Conservation (phyloP, 495 filamentous ascomycete genomes). For the Hyaloscypha variabilis region DNA sequence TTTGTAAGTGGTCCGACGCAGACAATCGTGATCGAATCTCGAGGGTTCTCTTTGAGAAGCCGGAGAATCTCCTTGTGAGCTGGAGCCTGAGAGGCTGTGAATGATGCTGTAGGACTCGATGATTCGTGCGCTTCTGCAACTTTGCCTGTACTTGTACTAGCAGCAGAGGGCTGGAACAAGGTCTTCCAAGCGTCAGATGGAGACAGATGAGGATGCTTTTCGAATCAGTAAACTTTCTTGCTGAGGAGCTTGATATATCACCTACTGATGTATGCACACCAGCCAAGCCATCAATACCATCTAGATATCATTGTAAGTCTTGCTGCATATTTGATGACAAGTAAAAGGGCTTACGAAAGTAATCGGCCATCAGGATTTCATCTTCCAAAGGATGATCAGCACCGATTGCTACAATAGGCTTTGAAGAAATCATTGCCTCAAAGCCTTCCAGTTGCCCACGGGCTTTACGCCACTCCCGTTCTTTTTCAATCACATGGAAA, state of each 20-base stretch:
- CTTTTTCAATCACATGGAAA: conserved; percentile 91
- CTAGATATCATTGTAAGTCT: conserved; percentile 43
- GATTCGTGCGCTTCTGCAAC: conserved; percentile 36
- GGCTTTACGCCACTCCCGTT: conserved; percentile 78
- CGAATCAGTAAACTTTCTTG: conserved; percentile 9
- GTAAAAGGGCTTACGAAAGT: conserved; percentile 71
- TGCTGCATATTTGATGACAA: not conserved
- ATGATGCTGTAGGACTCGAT: conserved; percentile 50
- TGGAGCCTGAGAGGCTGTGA: conserved; percentile 69
- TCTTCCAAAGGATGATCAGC: conserved; percentile 84
- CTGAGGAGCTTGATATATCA: not conserved
- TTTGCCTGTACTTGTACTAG: conserved; percentile 38
- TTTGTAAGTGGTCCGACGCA: conserved; percentile 92
- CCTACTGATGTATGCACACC: conserved; percentile 83
- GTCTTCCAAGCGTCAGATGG: conserved; percentile 83
- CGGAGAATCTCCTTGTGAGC: conserved; percentile 86
- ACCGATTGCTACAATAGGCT: conserved; percentile 84
- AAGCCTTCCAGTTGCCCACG: conserved; percentile 69
- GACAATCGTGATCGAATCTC: conserved; percentile 84
- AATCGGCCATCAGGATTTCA: conserved; percentile 81
- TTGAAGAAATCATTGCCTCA: conserved; percentile 63
- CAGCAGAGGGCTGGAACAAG: conserved; percentile 63
- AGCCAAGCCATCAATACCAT: conserved; percentile 88
- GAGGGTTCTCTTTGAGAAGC: conserved; percentile 73
- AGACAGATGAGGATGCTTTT: conserved; percentile 83